phyloP scores from a whole-genome alignment of 1,284 basidiomycete species.

The Rhodotorula sp. region DNA sequence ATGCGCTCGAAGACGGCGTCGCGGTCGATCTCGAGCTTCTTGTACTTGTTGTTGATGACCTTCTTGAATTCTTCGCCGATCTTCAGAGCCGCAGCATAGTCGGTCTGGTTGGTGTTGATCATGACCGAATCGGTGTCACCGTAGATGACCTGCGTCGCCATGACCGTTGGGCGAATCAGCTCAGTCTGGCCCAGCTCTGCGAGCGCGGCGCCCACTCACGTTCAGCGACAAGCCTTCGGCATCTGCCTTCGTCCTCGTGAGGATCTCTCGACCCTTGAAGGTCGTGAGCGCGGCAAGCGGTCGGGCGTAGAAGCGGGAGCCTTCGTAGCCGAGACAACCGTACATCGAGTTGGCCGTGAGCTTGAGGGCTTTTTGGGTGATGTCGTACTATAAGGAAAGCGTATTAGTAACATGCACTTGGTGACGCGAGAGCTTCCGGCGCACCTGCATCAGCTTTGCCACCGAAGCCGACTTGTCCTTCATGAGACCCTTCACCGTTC shows the following conservation, averaged over 20 bases:
- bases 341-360: slow-evolving; percentile 99
- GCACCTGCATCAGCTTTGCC: slow-evolving; percentile 80
- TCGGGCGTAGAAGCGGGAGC: slow-evolving; percentile 95
- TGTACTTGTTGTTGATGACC: slow-evolving; percentile 92
- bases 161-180: neutral
- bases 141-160: slow-evolving; percentile 75
- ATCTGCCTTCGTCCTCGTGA: slow-evolving; percentile 88
- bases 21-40: slow-evolving; percentile 92
- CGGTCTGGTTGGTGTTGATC: slow-evolving; percentile 92
- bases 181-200: neutral
- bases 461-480: slow-evolving; percentile 77
- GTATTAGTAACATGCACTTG: neutral
- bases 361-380: slow-evolving; percentile 96
- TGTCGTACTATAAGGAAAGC: slow-evolving; percentile 67
- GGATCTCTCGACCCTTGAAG: slow-evolving; percentile 95
- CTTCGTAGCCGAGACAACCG: slow-evolving; percentile 97
- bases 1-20: slow-evolving; percentile 93
- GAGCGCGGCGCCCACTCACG: slow-evolving; percentile 55
- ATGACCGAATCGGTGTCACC: slow-evolving; percentile 99
- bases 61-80: slow-evolving; percentile 93
- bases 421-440: slow-evolving; percentile 13
- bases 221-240: slow-evolving; percentile 88
- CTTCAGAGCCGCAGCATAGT: slow-evolving; percentile 81
- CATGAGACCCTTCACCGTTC: slow-evolving; percentile 92
- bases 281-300: slow-evolving; percentile 95